Evolutionary conservation across 2,329 filamentous ascomycete genomes (phyloP).

Genomic region (Knufia fluminis): DNA sequence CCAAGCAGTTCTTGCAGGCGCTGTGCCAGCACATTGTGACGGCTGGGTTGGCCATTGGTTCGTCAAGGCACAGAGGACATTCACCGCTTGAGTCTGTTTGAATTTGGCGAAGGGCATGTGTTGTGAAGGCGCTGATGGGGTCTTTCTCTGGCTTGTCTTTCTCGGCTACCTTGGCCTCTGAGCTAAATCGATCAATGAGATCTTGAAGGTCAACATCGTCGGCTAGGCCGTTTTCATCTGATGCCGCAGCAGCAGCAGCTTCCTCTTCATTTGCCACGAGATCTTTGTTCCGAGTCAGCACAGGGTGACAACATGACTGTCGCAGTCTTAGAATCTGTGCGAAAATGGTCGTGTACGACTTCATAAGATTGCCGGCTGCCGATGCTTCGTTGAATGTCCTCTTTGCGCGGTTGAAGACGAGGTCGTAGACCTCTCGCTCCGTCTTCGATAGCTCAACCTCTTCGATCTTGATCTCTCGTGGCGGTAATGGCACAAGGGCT

Average conservation of each 20-base stretch:
- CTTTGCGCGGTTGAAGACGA: slow-evolving; percentile 76
- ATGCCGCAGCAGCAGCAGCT: slow-evolving; percentile 55
- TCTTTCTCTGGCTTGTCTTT: slow-evolving; percentile 42
- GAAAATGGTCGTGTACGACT: slow-evolving; percentile 94
- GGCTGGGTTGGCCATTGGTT: slow-evolving; percentile 88
- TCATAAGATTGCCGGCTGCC: slow-evolving; percentile 85
- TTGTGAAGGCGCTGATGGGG: slow-evolving; percentile 65
- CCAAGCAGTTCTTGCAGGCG: slow-evolving; percentile 86
- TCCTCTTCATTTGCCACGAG: slow-evolving; percentile 83
- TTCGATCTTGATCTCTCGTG: slow-evolving; percentile 74
- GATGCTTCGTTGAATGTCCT: slow-evolving; percentile 76
- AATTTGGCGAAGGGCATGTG: slow-evolving; percentile 82
- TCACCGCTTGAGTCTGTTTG: slow-evolving; percentile 80
- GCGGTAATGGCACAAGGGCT: slow-evolving; percentile 70
- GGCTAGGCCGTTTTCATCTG: slow-evolving; percentile 69
- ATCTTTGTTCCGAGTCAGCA: slow-evolving; percentile 75
- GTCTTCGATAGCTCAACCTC: slow-evolving; percentile 74
- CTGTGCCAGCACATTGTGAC: slow-evolving; percentile 98
- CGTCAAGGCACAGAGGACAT: slow-evolving; percentile 89
- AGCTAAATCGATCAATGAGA: slow-evolving; percentile 75
- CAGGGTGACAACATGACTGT: slow-evolving; percentile 88
- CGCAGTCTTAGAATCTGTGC: slow-evolving; percentile 88
- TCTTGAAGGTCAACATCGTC: slow-evolving; percentile 94
- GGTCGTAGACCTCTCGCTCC: slow-evolving; percentile 85
- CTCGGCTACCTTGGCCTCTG: slow-evolving; percentile 52